Evolutionary conservation across 2,329 filamentous ascomycete species (phyloP).

Genomic region (Colletotrichum sp.): DNA sequence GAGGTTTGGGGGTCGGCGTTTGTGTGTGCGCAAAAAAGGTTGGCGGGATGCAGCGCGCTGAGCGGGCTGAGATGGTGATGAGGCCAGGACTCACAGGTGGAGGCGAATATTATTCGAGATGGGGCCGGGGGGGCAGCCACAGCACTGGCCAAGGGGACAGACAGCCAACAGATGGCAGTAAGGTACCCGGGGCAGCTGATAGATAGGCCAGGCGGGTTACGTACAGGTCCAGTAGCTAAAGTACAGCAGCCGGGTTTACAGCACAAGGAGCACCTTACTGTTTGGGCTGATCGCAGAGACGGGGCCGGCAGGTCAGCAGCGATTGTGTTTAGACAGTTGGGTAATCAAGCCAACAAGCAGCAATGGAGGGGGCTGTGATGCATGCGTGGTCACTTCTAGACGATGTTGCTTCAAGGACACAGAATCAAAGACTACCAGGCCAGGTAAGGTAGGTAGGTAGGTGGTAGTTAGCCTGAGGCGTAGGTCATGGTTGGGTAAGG

Average conservation of each 20-base stretch:
- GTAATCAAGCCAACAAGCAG: background rate
- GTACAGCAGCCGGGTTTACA: background rate
- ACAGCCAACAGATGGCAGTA: background rate
- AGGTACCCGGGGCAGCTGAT: background rate
- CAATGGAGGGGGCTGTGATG: background rate
- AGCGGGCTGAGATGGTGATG: conserved; percentile 17
- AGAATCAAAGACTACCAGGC: background rate
- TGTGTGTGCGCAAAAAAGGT: conserved; percentile 19
- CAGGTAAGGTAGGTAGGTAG: background rate
- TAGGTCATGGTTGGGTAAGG: background rate
- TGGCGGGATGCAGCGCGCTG: conserved; percentile 18
- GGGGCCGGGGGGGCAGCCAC: conserved; percentile 10
- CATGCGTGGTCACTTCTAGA: background rate
- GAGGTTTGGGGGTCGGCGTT: background rate
- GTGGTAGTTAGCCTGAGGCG: background rate
- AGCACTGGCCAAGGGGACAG: conserved; percentile 11
- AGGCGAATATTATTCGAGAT: conserved; percentile 21
- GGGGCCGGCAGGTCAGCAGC: background rate
- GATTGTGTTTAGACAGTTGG: background rate
- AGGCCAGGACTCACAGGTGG: conserved; percentile 21
- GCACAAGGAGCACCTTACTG: background rate
- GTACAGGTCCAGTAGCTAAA: background rate
- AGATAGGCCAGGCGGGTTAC: background rate
- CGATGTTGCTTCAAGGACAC: background rate
- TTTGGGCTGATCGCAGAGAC: background rate